phyloP scores from a whole-genome alignment of 331 rosid genomes.

The Spiraea crenata region DNA sequence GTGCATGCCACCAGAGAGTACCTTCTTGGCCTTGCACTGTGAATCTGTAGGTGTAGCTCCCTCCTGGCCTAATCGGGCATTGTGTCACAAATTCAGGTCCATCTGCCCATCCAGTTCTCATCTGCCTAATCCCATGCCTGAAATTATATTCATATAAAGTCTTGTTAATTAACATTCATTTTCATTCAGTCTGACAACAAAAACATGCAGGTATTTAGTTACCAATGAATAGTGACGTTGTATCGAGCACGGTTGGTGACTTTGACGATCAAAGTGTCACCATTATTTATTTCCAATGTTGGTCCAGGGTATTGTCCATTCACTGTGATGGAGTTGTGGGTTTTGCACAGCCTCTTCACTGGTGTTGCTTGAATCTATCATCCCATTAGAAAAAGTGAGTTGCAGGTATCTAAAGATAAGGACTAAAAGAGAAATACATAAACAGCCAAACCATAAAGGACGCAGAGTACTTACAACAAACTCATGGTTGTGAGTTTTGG shows the following conservation, averaged over 20 bases:
- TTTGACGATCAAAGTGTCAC: slow-evolving; percentile 68
- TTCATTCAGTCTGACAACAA: neutral
- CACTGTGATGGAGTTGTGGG: slow-evolving; percentile 58
- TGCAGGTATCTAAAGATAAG: neutral
- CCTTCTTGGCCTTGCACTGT: slow-evolving; percentile 80
- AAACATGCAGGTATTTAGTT: neutral
- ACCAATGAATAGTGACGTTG: slow-evolving; percentile 83
- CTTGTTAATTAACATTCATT: neutral
- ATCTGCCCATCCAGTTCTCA: slow-evolving; percentile 89
- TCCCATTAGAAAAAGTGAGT: neutral
- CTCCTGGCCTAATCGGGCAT: slow-evolving; percentile 83
- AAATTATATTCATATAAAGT: neutral
- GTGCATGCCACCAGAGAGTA: slow-evolving; percentile 96
- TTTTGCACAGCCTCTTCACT: slow-evolving; percentile 98
- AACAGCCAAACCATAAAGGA: neutral
- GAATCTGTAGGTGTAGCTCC: slow-evolving; percentile 67
- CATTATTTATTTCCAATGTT: slow-evolving; percentile 72
- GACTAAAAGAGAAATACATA: neutral
- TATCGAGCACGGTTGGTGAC: slow-evolving; percentile 75
- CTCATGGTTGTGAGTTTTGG: slow-evolving; percentile 51
- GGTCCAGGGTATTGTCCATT: slow-evolving; percentile 86
- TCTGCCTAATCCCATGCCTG: slow-evolving; percentile 83
- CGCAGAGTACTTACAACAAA: slow-evolving; percentile 52
- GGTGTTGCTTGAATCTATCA: slow-evolving; percentile 68
- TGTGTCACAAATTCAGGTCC: slow-evolving; percentile 93